phyloP scores from a whole-genome alignment of 345 rosid species.

The Syzygium grande region DNA sequence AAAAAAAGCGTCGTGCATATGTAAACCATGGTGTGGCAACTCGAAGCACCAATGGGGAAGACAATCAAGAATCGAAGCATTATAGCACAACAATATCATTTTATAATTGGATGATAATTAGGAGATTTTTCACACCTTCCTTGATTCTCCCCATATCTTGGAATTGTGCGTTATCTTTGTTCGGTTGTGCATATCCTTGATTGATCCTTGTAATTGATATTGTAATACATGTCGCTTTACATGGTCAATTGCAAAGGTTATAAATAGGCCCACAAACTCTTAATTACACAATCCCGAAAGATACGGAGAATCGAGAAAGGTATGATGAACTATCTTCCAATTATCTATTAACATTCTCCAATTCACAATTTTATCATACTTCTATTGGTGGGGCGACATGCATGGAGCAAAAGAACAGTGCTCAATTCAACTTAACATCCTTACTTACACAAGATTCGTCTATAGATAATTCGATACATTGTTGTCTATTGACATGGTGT shows the following conservation, averaged over 20 bases:
- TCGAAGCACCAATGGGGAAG: too few relatives aligned
- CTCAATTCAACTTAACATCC: too few relatives aligned
- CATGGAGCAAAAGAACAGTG: too few relatives aligned
- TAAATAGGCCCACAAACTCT: not conserved
- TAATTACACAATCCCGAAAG: not conserved
- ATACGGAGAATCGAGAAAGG: not conserved
- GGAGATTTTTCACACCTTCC: not conserved
- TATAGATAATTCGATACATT: too few relatives aligned
- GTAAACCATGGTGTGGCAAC: not conserved
- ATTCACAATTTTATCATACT: too few relatives aligned
- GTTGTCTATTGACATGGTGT: too few relatives aligned
- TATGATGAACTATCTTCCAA: not conserved
- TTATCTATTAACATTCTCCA: too few relatives aligned
- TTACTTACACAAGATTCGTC: too few relatives aligned
- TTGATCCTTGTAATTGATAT: not conserved
- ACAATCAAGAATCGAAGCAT: too few relatives aligned
- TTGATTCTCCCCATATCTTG: not conserved
- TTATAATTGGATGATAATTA: not conserved
- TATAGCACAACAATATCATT: not conserved
- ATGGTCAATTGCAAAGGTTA: not conserved
- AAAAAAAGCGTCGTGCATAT: not conserved
- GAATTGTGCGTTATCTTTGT: not conserved
- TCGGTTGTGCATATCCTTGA: not conserved
- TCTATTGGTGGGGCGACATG: too few relatives aligned
- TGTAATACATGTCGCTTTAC: not conserved